Percentiles rank a stretch among this genome's conserved stretches.
Conservation (phyloP, 1,139 yeast species). For the Petasospora fabianii region DNA sequence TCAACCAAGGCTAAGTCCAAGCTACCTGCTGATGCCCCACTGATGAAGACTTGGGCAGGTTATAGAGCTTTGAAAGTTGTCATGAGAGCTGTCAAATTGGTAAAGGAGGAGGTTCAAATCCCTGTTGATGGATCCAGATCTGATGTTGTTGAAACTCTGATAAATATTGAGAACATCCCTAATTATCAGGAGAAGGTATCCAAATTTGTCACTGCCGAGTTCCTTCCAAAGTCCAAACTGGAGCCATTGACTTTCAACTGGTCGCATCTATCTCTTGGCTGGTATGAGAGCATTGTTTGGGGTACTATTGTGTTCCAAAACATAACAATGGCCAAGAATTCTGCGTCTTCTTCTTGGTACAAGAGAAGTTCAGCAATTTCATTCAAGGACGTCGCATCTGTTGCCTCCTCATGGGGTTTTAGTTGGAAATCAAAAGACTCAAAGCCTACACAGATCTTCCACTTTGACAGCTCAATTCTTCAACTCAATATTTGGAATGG, state of each 20-base stretch:
- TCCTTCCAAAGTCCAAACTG: constrained; percentile 32
- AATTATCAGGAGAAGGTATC: constrained; percentile 31
- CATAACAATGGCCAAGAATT: constrained; percentile 14
- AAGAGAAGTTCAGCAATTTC: constrained; percentile 22
- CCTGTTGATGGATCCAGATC: constrained; percentile 23
- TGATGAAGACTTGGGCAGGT: constrained; percentile 61
- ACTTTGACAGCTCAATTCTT: constrained; percentile 20
- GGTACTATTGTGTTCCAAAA: constrained; percentile 51
- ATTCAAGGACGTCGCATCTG: constrained; percentile 25
- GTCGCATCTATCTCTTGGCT: constrained; percentile 63
- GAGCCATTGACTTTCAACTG: constrained; percentile 56
- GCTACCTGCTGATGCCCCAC: constrained; percentile 45
- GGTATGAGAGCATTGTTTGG: constrained; percentile 74
- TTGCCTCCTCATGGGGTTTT: constrained; percentile 23
- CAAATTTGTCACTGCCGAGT: constrained; percentile 32
- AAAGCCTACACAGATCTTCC: constrained; percentile 8
- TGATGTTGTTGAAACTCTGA: constrained; percentile 33
- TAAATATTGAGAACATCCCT: constrained; percentile 35
- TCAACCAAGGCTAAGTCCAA: constrained; percentile 59
- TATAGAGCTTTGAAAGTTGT: constrained; percentile 45
- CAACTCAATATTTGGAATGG: constrained; percentile 55
- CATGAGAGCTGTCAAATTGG: constrained; percentile 38
- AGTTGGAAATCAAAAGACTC: constrained; percentile 20
- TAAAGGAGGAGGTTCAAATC: constrained; percentile 38
- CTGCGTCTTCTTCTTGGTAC: constrained; percentile 22